Evolutionary conservation across 768 basidiomycete genomes (phyloP), one percentile per base, ranked within the genome.

Genomic region (Lactifluus hygrophoroides): DNA sequence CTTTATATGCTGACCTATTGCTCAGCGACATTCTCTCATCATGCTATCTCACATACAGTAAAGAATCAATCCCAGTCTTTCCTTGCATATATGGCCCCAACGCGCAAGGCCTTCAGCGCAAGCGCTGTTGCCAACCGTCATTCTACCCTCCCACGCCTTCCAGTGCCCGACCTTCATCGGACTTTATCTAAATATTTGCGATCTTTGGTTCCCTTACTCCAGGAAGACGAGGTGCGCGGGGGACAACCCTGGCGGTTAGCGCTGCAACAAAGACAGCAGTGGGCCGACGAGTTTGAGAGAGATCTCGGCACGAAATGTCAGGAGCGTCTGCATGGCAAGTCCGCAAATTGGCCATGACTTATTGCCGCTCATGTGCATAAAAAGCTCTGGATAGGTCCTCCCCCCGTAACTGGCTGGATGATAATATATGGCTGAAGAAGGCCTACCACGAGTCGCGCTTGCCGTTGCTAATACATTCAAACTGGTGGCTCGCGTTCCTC

Each of bases 401-500:
- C 7, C 90, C 92, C 0, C 76, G 85, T 69, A 96, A 95, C 68
- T 98, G 94, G 94, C 80, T 98, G 11, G 82, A 94, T 63, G 94
- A 97, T 69, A 92, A 89, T 56, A 85, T 95, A 64, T 97, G 94
- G 95, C 73, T 83, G 57, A 83, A 86, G 65, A 86, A 87, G 65
- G 84, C 90, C 1, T 98, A 98, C 70, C 83, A 88, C 49, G 86
- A 90, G 71, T 91, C 86, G 84, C 80, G 94, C 32, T 81, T 82
- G 0, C 93, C 94, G 0, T 74, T 98, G 11, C 76, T 89, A 55
- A 73, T 98, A 64, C 87, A 97, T 69, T 94, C 93, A 3, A 97
- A 96, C 67, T 97, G 94, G 94, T 97, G 94, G 94, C 75, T 96
- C 23, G 77, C 90, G 2, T 88, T 94, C 68, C 74, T 78, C 43